Conservation (phyloP, 768 basidiomycete genomes). For the Tricholoma sp. region DNA sequence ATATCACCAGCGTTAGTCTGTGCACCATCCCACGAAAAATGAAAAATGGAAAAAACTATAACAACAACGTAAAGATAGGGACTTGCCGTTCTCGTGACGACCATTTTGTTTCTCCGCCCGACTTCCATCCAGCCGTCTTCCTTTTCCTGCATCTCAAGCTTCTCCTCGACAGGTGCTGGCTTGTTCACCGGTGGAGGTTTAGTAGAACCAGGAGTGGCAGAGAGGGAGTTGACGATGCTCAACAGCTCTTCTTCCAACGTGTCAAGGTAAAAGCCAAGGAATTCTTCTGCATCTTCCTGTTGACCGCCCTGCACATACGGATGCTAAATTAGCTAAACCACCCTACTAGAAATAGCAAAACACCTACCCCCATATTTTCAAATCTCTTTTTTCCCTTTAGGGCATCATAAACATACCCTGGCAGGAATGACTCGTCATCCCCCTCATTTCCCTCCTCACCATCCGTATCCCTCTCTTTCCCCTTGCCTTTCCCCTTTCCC, state of each 20-base stretch:
- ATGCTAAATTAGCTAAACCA: neutral
- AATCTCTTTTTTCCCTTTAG: conserved; percentile 93
- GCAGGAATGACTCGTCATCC: conserved; percentile 69
- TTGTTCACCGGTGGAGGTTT: conserved; percentile 16
- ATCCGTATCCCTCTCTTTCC: conserved; percentile 23
- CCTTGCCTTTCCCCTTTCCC: conserved; percentile 31
- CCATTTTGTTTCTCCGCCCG: conserved; percentile 77
- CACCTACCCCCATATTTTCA: conserved; percentile 81
- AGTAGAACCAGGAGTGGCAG: conserved; percentile 31
- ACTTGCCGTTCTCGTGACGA: conserved; percentile 70
- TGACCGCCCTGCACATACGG: conserved; percentile 60
- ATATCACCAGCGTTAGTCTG: neutral
- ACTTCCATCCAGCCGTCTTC: conserved; percentile 91
- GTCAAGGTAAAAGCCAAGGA: conserved; percentile 95
- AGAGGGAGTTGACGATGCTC: conserved; percentile 44
- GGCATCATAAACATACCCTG: conserved; percentile 84
- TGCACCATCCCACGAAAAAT: conserved; percentile 3
- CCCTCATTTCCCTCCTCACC: conserved; percentile 41
- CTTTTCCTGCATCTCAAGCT: conserved; percentile 19
- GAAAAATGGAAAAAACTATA: conserved; percentile 24
- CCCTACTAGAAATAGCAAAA: neutral
- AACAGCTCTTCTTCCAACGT: conserved; percentile 91
- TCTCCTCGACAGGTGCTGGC: conserved; percentile 35
- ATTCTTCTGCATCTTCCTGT: conserved; percentile 98
- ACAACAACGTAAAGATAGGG: too few relatives aligned